Conservation (phyloP, 768 basidiomycete species). For the Boletus rex-veris region DNA sequence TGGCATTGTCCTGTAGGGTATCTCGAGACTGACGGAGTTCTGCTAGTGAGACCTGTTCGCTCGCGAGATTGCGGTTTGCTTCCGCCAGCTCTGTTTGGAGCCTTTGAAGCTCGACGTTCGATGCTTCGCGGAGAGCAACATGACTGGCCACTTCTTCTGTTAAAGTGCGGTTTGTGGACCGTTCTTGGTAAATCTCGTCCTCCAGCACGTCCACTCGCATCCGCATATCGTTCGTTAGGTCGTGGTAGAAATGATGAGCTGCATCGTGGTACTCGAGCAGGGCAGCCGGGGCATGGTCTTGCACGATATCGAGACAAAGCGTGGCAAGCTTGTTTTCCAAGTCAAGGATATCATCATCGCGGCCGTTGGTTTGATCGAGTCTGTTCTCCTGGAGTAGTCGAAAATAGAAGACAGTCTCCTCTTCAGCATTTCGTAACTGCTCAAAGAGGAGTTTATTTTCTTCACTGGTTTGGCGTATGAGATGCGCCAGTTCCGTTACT, state of each 20-base stretch:
- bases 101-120: constrained; percentile 40
- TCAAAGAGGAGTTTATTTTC: constrained; percentile 43
- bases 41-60: constrained; percentile 19
- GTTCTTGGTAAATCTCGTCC: constrained; percentile 12
- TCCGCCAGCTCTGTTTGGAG: constrained; percentile 36
- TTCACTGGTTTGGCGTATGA: constrained; percentile 56
- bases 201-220: constrained; percentile 9
- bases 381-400: constrained; percentile 8
- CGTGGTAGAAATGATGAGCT: constrained; percentile 36
- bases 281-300: constrained; percentile 6
- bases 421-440: constrained; percentile 16
- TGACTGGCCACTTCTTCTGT: constrained; percentile 39
- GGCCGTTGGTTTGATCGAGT: not conserved
- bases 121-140: constrained; percentile 40
- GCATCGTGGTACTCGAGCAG: constrained; percentile 19
- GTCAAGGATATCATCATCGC: not conserved
- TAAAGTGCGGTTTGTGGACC: constrained; percentile 17
- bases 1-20: constrained; percentile 25
- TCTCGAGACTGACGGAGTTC: constrained; percentile 20
- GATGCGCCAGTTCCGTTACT: constrained; percentile 57
- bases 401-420: constrained; percentile 17
- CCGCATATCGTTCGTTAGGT: constrained; percentile 35
- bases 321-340: constrained; percentile 20
- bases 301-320: constrained; percentile 17
- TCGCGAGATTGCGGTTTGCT: constrained; percentile 18